A percentile compares a stretch with the other conserved stretches of the same genome.
Conservation (phyloP, 2,329 filamentous ascomycete species). For the Talaromyces marneffei region DNA sequence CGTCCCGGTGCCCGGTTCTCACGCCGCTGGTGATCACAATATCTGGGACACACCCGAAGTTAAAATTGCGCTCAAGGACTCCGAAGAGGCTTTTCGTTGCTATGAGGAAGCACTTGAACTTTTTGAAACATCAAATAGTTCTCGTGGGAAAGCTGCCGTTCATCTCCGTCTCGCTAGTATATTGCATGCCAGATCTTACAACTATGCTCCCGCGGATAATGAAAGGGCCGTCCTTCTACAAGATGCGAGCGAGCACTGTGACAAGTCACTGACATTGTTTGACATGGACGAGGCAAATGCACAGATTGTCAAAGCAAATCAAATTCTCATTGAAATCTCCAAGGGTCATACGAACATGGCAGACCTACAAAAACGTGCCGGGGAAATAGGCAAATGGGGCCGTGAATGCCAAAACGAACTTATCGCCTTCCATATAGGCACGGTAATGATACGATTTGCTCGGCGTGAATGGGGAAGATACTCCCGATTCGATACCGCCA, state of each 20-base stretch:
- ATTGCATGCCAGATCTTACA: conserved; percentile 17
- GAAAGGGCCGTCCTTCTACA: neutral
- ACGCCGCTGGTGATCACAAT: conserved; percentile 4
- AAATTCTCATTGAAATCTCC: conserved; percentile 19
- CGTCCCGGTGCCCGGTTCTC: conserved; percentile 13
- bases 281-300: conserved; percentile 18
- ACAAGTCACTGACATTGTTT: conserved; percentile 15
- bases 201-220: neutral
- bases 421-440: conserved; percentile 17
- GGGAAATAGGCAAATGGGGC: conserved; percentile 20
- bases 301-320: conserved; percentile 19
- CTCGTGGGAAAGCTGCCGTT: conserved; percentile 20
- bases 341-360: conserved; percentile 8
- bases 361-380: conserved; percentile 13
- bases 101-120: conserved; percentile 17
- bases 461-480: conserved; percentile 20
- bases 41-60: conserved; percentile 4
- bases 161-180: conserved; percentile 21
- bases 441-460: conserved; percentile 18
- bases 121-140: conserved; percentile 15
- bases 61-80: conserved; percentile 15
- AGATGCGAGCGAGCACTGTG: conserved; percentile 10
- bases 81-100: conserved; percentile 5
- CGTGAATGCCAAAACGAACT: conserved; percentile 17
- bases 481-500: conserved; percentile 19